Base-by-base conservation (phyloP, 2,329 filamentous ascomycete genomes). In the Aspergillus unguis region DNA sequence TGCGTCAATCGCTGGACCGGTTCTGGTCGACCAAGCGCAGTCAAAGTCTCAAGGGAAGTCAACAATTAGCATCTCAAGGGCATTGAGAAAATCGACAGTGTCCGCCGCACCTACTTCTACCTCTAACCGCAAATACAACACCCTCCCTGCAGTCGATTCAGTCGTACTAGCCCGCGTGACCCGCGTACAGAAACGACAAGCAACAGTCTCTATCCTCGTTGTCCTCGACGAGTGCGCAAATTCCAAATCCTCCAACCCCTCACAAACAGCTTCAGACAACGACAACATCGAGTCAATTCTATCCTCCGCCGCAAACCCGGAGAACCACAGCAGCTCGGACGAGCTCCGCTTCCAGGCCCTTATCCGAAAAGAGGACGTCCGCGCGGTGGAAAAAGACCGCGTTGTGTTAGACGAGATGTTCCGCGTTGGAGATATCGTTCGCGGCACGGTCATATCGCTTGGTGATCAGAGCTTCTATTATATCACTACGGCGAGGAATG, bases 401-500 rank as follows among this genome's bases (percentile, higher is more conserved):
- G 90, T 96, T 40, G 90, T 88, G 69, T 88, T 97, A 58, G 86
- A 90, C 60, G 91, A 96, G 70, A 89, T 87, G 65, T 97, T 97
- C 68, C 82, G 91, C 59, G 92, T 95, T 0, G 94, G 94, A 0
- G 94, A 99, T 75, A 85, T 97, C 59, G 89, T 99, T 47, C 78
- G 90, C 46, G 94, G 90, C 4, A 82, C 86, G 51, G 91, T 99
- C 65, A 94, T 95, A 53, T 94, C 88, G 6, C 75, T 97, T 10
- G 94, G 94, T 35, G 94, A 99, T 68, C 92, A 97, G 75, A 85
- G 88, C 46, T 95, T 90, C 65, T 99, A 97, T 71, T 99, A 96
- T 71, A 80, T 95, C n/a, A 88, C 86, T 27, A 99, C 94, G 1
- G 90, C 91, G 28, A 84, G 84, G 61, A 97, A 99, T 71, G 88